These are phyloP conservation scores for Diplocarpon mali DNA, from an alignment of 2,329 filamentous ascomycete species.

Conservation along the genomic window DNA sequence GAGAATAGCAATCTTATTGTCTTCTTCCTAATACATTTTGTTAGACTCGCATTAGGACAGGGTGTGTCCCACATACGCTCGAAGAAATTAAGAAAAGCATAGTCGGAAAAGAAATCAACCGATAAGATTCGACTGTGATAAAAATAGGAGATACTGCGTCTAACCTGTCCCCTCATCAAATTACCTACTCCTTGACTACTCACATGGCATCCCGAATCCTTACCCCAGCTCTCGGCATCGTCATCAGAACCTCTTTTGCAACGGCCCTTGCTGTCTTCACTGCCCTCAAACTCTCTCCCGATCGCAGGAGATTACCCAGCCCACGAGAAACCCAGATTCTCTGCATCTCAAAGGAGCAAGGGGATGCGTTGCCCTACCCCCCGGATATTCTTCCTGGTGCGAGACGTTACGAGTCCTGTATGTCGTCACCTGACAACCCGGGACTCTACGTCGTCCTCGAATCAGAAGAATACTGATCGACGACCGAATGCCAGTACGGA, in stretches of 20 bases:
- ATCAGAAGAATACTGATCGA: not conserved
- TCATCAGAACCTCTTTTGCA: slow-evolving; percentile 13
- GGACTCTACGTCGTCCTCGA: not conserved
- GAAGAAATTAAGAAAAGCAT: too few species aligned
- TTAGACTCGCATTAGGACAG: too few species aligned
- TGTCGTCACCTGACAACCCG: slow-evolving; percentile 3
- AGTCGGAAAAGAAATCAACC: too few species aligned
- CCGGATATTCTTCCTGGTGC: slow-evolving; percentile 58
- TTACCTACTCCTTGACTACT: too few species aligned
- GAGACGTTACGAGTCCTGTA: slow-evolving; percentile 52
- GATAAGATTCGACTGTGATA: too few species aligned
- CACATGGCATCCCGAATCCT: not conserved
- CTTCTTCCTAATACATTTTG: too few species aligned
- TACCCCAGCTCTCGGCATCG: slow-evolving; percentile 4
- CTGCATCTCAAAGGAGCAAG: slow-evolving; percentile 24
- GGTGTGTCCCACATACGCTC: too few species aligned
- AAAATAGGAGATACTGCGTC: too few species aligned
- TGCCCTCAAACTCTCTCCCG: slow-evolving; percentile 6
- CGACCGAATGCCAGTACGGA: slow-evolving; percentile 40
- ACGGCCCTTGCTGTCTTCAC: slow-evolving; percentile 14
- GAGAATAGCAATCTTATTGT: too few species aligned
- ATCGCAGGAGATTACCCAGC: slow-evolving; percentile 15
- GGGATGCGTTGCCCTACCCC: slow-evolving; percentile 47
- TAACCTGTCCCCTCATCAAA: too few species aligned
- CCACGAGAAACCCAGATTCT: slow-evolving; percentile 17